Base-by-base conservation (phyloP, 192 early-diverging fungal genomes). In the Coemansia asiatica region DNA sequence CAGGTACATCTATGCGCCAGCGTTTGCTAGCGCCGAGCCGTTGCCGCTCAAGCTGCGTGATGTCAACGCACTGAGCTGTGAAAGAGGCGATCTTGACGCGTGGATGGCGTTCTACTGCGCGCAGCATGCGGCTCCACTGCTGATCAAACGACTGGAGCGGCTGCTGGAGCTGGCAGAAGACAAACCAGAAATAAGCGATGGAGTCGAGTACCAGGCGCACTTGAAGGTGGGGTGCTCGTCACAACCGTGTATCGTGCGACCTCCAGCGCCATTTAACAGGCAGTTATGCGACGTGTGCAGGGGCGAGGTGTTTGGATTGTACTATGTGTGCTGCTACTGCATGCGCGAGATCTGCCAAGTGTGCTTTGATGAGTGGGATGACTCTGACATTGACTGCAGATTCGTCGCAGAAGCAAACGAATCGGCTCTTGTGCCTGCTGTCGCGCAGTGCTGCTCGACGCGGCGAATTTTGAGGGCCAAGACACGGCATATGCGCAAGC, bases 211-310 rank as follows among this genome's bases (percentile, higher is more conserved):
- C 29, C 61, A 47, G 0, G 44, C 33, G 44, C 68, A 62, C 46
- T 61, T 68, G 19, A 19, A 4, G 38, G 38, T 75, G 1, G 59
- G 62, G 19, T 80, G 78, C 56, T 80, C 72, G 4, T 54, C 62
- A 5, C 63, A 60, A 38, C 72, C 78, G 1, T 58, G 64, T 13
- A 19, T 80, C 5, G 57, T 57, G 25, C 65, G 66, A 4, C 18
- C 10, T 1, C 29, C 64, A 12, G 18, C 55, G 4, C 54, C 50
- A 0, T 66, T 61, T 5, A 74, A 27, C 23, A 64, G 85, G 2
- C 83, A 87, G 49, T 49, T 72, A 16, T 87, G 86, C 76, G 84
- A 87, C 48, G 55, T 62, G 8, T 87, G 86, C 64, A 12, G 26
- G 3, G 79, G 84, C 19, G 81, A 83, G 19, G 56, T 87, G 10